Conservation (phyloP, 306 rosid genomes). For the Inga leiocalycina region DNA sequence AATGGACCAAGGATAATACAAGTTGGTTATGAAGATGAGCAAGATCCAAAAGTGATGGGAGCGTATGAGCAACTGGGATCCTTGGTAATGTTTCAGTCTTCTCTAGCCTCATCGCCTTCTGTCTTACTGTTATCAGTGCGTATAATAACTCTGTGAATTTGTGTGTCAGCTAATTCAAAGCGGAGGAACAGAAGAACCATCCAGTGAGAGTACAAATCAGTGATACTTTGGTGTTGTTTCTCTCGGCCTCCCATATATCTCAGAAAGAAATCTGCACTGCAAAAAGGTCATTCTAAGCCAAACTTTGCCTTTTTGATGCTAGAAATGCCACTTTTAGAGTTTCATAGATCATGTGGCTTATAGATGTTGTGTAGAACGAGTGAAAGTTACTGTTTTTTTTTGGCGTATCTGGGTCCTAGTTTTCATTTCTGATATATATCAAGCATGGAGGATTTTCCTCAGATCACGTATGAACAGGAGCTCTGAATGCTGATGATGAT, state of each 20-base stretch:
- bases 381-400: neutral
- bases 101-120: neutral
- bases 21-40: constrained; percentile 86
- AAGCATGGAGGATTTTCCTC: neutral
- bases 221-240: neutral
- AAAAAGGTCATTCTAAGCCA: constrained; percentile 18
- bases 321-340: constrained; percentile 13
- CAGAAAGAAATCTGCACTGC: neutral
- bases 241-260: constrained; percentile 8
- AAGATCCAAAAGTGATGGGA: constrained; percentile 88
- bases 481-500: neutral
- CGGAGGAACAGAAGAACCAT: constrained; percentile 54
- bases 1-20: constrained; percentile 92
- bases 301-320: constrained; percentile 13
- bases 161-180: constrained; percentile 69
- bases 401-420: neutral
- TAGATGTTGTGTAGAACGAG: constrained; percentile 9
- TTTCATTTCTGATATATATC: neutral
- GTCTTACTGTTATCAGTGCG: constrained; percentile 5
- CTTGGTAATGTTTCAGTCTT: constrained; percentile 52
- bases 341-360: constrained; percentile 29
- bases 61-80: constrained; percentile 93
- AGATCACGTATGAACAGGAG: neutral
- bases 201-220: constrained; percentile 46
- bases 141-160: constrained; percentile 9